Conservation (phyloP, 108 stramenopile species). For the Fistulifera solaris region DNA sequence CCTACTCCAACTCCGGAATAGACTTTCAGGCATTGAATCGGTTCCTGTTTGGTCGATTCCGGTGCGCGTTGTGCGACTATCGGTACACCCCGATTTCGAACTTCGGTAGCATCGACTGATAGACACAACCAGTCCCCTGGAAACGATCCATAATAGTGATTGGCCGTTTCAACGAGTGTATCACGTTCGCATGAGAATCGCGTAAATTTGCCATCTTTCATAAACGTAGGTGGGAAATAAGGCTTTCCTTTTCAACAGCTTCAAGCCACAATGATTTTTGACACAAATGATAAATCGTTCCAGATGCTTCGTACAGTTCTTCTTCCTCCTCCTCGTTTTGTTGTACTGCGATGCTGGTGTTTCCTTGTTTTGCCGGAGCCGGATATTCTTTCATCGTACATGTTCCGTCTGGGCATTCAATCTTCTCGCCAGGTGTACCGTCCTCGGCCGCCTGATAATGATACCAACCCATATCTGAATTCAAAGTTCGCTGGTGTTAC, state of each 20-base stretch:
- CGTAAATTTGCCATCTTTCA: slow-evolving; percentile 59
- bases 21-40: no score
- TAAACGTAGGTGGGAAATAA: slow-evolving; percentile 79
- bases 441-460: slow-evolving; percentile 18
- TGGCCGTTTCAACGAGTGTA: slow-evolving; percentile 50
- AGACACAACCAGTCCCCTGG: slow-evolving; percentile 75
- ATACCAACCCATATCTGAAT: slow-evolving; percentile 10
- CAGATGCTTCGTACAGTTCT: background rate
- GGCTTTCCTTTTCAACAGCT: slow-evolving; percentile 27
- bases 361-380: no score
- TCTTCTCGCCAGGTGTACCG: background rate
- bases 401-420: background rate
- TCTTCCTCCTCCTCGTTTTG: background rate
- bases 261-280: slow-evolving; percentile 46
- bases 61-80: no score
- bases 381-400: background rate
- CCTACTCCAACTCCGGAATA: no score
- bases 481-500: slow-evolving; percentile 24
- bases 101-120: no score
- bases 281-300: slow-evolving; percentile 71
- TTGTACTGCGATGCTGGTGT: background rate
- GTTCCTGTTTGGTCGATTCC: no score
- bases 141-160: slow-evolving; percentile 60
- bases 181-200: slow-evolving; percentile 3
- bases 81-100: no score